Percentiles rank a stretch among this genome's conserved stretches.
These are phyloP conservation scores for Colletotrichum nymphaeae DNA, from an alignment of 2,329 filamentous ascomycete species.

Conservation along the genomic window DNA sequence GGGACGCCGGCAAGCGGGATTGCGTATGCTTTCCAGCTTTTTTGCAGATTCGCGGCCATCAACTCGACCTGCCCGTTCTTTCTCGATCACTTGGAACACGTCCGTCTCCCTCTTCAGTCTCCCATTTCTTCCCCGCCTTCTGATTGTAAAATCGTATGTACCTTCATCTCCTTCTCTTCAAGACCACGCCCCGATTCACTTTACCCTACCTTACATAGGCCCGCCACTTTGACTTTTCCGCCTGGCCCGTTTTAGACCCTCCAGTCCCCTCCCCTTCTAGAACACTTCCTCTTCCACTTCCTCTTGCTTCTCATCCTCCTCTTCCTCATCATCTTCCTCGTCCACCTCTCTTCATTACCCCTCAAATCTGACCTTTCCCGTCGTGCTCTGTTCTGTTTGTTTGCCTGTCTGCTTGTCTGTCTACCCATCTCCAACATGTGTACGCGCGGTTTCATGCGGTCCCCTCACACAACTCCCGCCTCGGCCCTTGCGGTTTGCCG, in stretches of 20 bases:
- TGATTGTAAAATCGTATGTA: conserved; percentile 12
- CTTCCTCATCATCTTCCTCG: neutral
- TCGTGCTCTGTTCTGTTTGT: neutral
- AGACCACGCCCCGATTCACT: neutral
- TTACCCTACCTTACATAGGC: neutral
- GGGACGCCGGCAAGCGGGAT: conserved; percentile 37
- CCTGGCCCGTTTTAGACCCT: conserved; percentile 5
- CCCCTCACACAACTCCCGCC: neutral
- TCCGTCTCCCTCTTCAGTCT: neutral
- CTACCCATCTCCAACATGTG: neutral
- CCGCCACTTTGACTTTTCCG: neutral
- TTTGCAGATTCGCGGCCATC: conserved; percentile 34
- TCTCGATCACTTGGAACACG: conserved; percentile 18
- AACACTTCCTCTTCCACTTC: neutral
- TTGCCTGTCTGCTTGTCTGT: neutral
- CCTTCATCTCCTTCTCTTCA: neutral
- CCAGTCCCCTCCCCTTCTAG: neutral
- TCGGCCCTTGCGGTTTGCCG: conserved; percentile 23
- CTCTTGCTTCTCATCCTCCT: neutral
- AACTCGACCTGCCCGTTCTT: conserved; percentile 26
- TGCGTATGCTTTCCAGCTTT: conserved; percentile 35
- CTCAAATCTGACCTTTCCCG: neutral
- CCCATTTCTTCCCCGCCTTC: neutral
- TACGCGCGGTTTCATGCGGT: conserved; percentile 3
- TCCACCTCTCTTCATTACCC: neutral